Evolutionary conservation across 2,329 filamentous ascomycete species (phyloP), one percentile per base, ranked within the genome.

Genomic region (Stagonosporopsis rhizophila): DNA sequence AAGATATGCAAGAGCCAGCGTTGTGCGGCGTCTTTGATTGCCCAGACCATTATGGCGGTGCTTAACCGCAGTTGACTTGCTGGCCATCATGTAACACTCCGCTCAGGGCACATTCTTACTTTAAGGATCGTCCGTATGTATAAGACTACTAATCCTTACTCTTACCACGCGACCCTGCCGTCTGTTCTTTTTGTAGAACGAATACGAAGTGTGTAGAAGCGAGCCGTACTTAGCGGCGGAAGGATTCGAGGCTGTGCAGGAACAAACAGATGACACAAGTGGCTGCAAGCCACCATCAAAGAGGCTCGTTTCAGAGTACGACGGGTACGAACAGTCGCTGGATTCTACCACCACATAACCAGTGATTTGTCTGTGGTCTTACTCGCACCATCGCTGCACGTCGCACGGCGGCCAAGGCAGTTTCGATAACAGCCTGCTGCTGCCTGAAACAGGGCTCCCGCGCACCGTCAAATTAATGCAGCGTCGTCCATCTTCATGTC

Each of bases 161-260:
- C 14, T 4, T 11, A 23, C 8, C 7, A 14, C 22, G 27, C 37
- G 8, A 42, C 28, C 22, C 15, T 8, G 20, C 45, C 20, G 19
- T 11, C 25, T 19, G 34, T 19, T 45, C 6, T 14, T 37, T 37
- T 41, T 23, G 34, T 34, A 30, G 9, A 55, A 40, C 20, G 34
- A 27, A 41, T 23, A 40, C 52, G 34, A 28, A 32, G 19, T 44
- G 12, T 34, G 34, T 34, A 39, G 9, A 47, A n/a, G 17, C 12
- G 17, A 20, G 40, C 14, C n/a, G 20, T 27, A n/a, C 12, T 35
- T 35, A 45, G 35, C 37, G 41, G 35, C 37, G 46, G 41, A 25
- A 51, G 47, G 41, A 56, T 46, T 40, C 23, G 41, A 51, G 53
- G 53, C 53, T 51, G 53, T 56, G 53, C 53, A 47, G 27, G 19